Evolutionary conservation across 169 alveolate species (phyloP), one percentile per base, ranked within the genome.

Genomic region (Miamiensis avidus): DNA sequence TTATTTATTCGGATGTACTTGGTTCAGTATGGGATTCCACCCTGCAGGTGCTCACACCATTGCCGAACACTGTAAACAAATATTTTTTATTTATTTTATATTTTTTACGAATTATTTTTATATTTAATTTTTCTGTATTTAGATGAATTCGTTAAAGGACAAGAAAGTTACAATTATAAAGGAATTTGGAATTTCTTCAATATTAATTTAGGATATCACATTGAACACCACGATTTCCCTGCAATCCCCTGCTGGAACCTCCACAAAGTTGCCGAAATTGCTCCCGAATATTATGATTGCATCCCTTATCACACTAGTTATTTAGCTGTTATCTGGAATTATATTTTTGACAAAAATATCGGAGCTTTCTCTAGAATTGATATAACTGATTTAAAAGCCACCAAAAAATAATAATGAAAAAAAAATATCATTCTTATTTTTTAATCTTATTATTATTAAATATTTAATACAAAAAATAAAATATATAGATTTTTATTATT

Each of bases 171-270:
- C 87, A 86, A 92, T 75, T 92, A 94, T 81, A 89, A 92, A 81
- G 98, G 98, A 20, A 90, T 93, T 74, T 75, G 90, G 32, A 95
- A 95, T 82, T 85, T 84, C 33, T 74, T 95, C 31, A 83, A 93
- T 34, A 92, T 86, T 83, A 93, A 93, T 78, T 94, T 91, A 29
- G 98, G 98, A 31, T 95, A 95, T 86, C 98, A 95, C 82, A 91
- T 88, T 64, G 98, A 94, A 87, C 97, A 94, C 85, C 97, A 94
- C 88, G 97, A 94, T 85, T 94, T 94, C 87, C 95, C 94, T 25
- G 69, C 81, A 49, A 88, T 94, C 69, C 94, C 96, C 0, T 93
- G 94, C 75, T 85, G 90, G 64, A 74, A 79, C 29, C 90, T 94
- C 28, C 97, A 96, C 27, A 77, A 81, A 73, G 76, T 93, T 25